phyloP scores from a whole-genome alignment of 2,329 filamentous ascomycete genomes.

The Trichoderma sp. region DNA sequence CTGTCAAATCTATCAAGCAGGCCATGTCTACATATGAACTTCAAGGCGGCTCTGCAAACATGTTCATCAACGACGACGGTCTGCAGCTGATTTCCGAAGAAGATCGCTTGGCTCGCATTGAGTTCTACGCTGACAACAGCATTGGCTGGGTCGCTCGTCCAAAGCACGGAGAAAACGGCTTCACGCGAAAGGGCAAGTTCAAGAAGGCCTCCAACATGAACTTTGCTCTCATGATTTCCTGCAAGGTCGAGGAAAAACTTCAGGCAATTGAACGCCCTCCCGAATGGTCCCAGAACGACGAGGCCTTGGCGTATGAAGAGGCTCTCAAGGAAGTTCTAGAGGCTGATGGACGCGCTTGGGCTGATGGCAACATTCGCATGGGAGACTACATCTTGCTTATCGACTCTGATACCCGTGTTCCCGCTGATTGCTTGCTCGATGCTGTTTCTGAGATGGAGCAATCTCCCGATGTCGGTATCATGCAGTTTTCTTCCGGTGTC shows the following conservation, averaged over 20 bases:
- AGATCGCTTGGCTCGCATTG: constrained; percentile 64
- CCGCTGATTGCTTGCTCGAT: constrained; percentile 75
- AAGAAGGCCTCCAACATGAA: constrained; percentile 77
- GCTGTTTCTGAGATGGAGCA: constrained; percentile 82
- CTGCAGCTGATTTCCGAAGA: constrained; percentile 68
- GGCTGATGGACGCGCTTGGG: constrained; percentile 73
- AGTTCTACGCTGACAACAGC: constrained; percentile 70
- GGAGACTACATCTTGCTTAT: constrained; percentile 79
- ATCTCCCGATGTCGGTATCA: constrained; percentile 75
- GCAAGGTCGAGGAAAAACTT: constrained; percentile 72
- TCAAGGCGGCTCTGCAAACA: constrained; percentile 76
- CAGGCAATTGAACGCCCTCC: constrained; percentile 57
- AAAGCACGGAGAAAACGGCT: constrained; percentile 65
- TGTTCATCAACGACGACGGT: constrained; percentile 77
- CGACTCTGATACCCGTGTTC: constrained; percentile 79
- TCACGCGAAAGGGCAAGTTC: constrained; percentile 67
- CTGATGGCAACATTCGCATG: constrained; percentile 82
- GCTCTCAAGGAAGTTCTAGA: constrained; percentile 68
- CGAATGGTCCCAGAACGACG: constrained; percentile 70
- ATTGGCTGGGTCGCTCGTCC: constrained; percentile 72
- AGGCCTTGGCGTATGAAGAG: constrained; percentile 67
- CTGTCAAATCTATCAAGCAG: constrained; percentile 75
- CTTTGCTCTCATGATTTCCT: constrained; percentile 68
- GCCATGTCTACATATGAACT: constrained; percentile 78
- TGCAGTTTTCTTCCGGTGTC: constrained; percentile 77